Evolutionary conservation across 2,329 filamentous ascomycete genomes (phyloP), one percentile per base, ranked within the genome.

Genomic region (Penicillium sumatraense): DNA sequence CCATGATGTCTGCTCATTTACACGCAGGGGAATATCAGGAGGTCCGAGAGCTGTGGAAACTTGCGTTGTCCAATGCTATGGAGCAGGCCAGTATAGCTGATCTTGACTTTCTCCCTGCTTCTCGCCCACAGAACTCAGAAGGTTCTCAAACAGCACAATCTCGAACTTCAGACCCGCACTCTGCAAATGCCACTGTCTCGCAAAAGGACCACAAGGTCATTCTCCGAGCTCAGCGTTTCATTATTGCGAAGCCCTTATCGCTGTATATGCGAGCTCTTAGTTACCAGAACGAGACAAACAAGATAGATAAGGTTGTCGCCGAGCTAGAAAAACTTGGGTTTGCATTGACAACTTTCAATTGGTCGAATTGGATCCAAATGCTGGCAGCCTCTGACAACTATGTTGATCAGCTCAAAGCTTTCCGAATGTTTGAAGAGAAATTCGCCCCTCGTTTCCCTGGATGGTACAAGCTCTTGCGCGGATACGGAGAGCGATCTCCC

Each of bases 381-480:
- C 84, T 97, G 24, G 84, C 86, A 21, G 77, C 80, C 13, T 79
- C 86, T 51, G 81, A 82, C 42, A 80, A 82, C 42, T 82, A 83
- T 64, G 75, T 84, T 45, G 80, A 88, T 54, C 72, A 74, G 50
- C 21, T 73, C 11, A 60, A 69, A 18, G 92, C 92, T 33, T 96
- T 95, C 74, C 69, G 77, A 20, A 75, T 87, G 49, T 93, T 90
- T 69, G 93, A 98, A 76, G 75, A 80, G 23, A 84, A 86, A 57
- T 86, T 98, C 52, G 96, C 96, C 83, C 81, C 84, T 1, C 80
- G 84, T 29, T 96, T 92, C 83, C 83, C 84, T 10, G 91, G 91
- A 21, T 97, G 92, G 90, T 65, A 63, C 5, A 58, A 67, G 49
- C 61, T 79, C 26, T 64, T 65, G 14, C 70, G 69, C 55, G 72